phyloP scores from a whole-genome alignment of 768 basidiomycete species.

The Phlebiopsis flavidoalba region DNA sequence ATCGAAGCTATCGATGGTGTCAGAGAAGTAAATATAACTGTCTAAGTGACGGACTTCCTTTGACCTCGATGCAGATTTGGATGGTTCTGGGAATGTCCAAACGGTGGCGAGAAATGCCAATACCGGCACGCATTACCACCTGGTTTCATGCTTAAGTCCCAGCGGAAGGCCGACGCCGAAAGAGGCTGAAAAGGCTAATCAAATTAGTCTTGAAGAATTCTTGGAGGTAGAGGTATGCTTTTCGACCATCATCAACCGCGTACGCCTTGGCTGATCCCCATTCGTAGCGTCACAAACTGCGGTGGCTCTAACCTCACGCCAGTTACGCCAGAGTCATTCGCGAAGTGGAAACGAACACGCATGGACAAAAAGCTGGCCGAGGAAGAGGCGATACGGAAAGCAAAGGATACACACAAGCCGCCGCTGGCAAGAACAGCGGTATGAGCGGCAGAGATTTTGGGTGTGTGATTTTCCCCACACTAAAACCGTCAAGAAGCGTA shows the following conservation, averaged over 20 bases:
- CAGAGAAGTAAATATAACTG: constrained; percentile 53
- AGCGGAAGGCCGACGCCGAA: constrained; percentile 89
- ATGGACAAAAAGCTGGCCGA: constrained; percentile 95
- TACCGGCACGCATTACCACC: constrained; percentile 95
- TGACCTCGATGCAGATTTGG: constrained; percentile 51
- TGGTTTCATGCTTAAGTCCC: constrained; percentile 92
- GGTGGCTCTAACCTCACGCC: constrained; percentile 87
- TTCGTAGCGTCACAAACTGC: constrained; percentile 85
- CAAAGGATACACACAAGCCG: constrained; percentile 65
- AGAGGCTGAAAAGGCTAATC: constrained; percentile 83
- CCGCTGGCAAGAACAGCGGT: constrained; percentile 86
- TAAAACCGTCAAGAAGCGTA: background rate
- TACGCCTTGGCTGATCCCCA: background rate
- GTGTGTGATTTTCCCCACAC: constrained; percentile 44
- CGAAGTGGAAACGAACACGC: constrained; percentile 91
- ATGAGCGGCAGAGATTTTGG: constrained; percentile 96
- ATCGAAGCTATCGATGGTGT: constrained; percentile 96
- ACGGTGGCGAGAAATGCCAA: constrained; percentile 83
- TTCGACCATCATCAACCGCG: background rate
- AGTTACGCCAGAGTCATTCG: constrained; percentile 88
- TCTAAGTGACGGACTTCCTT: background rate
- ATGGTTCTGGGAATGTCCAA: constrained; percentile 97
- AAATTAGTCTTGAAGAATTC: constrained; percentile 94
- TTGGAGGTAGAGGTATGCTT: constrained; percentile 88
- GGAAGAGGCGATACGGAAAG: constrained; percentile 60